These are phyloP conservation scores for Peniophora sp. DNA, from an alignment of 1,284 basidiomycete species.

Conservation along the genomic window DNA sequence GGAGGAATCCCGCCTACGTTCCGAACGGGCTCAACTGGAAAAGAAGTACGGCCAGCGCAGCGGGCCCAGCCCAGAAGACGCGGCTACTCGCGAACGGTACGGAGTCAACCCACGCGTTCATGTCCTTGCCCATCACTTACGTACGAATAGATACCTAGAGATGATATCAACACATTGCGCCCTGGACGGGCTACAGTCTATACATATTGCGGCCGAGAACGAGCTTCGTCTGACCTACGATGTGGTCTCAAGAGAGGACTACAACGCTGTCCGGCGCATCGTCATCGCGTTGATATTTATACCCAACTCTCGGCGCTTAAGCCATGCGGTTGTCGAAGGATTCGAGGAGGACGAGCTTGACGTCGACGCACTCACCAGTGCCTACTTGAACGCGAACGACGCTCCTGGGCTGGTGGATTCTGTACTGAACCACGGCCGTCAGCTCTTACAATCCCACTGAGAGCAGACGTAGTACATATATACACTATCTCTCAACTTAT, in stretches of 20 bases:
- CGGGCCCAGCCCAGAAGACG: no score
- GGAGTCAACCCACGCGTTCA: no score
- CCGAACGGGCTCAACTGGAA: slow-evolving; percentile 64
- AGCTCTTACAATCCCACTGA: no score
- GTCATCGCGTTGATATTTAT: slow-evolving; percentile 55
- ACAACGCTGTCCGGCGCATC: slow-evolving; percentile 21
- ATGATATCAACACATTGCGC: slow-evolving; percentile 57
- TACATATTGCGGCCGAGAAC: slow-evolving; percentile 58
- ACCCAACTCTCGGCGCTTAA: slow-evolving; percentile 58
- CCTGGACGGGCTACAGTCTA: slow-evolving; percentile 52
- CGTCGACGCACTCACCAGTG: slow-evolving; percentile 51
- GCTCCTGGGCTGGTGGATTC: slow-evolving; percentile 63
- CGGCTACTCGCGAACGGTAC: no score
- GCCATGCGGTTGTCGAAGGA: slow-evolving; percentile 46
- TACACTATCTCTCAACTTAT: no score
- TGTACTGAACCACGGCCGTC: slow-evolving; percentile 31
- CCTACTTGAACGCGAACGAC: slow-evolving; percentile 61
- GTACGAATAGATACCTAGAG: slow-evolving; percentile 41
- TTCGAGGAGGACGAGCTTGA: slow-evolving; percentile 35
- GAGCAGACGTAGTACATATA: no score
- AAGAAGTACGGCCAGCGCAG: slow-evolving; percentile 40
- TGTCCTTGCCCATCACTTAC: no score
- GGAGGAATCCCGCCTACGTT: slow-evolving; percentile 55
- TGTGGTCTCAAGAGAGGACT: slow-evolving; percentile 17
- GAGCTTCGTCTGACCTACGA: slow-evolving; percentile 66